These are phyloP conservation scores for Plantago lanceolata DNA, from an alignment of 305 asterid genomes.

Conservation along the genomic window DNA sequence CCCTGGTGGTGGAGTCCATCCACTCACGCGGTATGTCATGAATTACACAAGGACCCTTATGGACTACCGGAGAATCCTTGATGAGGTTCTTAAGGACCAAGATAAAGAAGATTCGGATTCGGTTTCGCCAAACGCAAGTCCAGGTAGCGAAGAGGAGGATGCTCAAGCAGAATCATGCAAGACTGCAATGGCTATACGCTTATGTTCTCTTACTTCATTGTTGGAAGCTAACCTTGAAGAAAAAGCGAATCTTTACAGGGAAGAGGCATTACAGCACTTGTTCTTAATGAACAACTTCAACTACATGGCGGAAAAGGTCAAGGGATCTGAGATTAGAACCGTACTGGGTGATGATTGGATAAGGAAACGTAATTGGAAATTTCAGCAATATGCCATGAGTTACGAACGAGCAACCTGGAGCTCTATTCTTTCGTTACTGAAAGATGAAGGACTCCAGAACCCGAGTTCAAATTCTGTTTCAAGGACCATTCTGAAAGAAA, in stretches of 20 bases:
- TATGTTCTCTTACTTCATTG: conserved; percentile 53
- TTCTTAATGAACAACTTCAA: conserved; percentile 88
- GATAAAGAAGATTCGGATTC: conserved; percentile 30
- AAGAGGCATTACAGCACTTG: conserved; percentile 68
- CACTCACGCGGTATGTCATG: conserved; percentile 79
- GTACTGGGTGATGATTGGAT: conserved; percentile 78
- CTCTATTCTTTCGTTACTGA: conserved; percentile 60
- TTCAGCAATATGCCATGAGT: conserved; percentile 81
- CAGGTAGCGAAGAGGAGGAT: conserved; percentile 49
- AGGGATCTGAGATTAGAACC: conserved; percentile 54
- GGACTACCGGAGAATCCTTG: conserved; percentile 66
- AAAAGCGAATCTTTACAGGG: conserved; percentile 73
- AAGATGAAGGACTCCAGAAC: conserved; percentile 67
- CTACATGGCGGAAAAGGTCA: conserved; percentile 85
- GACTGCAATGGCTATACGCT: conserved; percentile 50
- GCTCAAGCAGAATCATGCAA: conserved; percentile 16
- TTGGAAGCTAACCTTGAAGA: conserved; percentile 66
- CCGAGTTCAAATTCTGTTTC: conserved; percentile 68
- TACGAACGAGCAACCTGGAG: conserved; percentile 94
- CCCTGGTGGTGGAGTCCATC: conserved; percentile 84
- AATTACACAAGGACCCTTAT: conserved; percentile 66
- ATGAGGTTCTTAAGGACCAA: conserved; percentile 56
- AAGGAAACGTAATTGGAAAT: conserved; percentile 70
- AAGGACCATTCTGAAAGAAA: conserved; percentile 60
- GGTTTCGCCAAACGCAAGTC: conserved; percentile 49